A percentile compares a stretch with the other conserved stretches of the same genome.
These are phyloP conservation scores for Rugosomyces carneus DNA, from an alignment of 1,284 basidiomycete genomes.

Conservation along the genomic window DNA sequence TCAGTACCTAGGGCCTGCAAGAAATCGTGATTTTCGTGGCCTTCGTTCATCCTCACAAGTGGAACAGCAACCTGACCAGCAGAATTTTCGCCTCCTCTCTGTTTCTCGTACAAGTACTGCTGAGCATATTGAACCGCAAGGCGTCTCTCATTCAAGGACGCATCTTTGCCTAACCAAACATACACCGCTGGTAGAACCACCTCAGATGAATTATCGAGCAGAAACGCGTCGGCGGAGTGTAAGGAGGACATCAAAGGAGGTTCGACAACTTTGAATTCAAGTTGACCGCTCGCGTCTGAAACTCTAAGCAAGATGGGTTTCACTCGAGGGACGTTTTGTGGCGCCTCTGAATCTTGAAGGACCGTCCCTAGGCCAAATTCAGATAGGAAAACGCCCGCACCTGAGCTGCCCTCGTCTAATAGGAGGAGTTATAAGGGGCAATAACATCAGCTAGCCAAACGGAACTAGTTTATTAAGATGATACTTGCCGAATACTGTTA, in stretches of 20 bases:
- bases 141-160: conserved; percentile 42
- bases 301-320: conserved; percentile 22
- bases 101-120: conserved; percentile 39
- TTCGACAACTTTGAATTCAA: conserved; percentile 32
- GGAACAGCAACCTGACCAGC: conserved; percentile 26
- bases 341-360: neutral
- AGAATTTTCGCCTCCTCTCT: conserved; percentile 17
- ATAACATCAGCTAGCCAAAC: neutral
- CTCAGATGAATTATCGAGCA: conserved; percentile 27
- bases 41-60: conserved; percentile 47
- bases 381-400: conserved; percentile 40
- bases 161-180: conserved; percentile 50
- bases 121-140: conserved; percentile 51
- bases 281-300: conserved; percentile 38
- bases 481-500: conserved; percentile 48
- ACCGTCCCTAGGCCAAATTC: conserved; percentile 32
- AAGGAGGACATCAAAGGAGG: conserved; percentile 29
- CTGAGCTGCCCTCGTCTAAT: conserved; percentile 45
- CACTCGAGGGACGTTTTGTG: neutral
- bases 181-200: conserved; percentile 38
- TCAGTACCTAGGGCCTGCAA: conserved; percentile 19
- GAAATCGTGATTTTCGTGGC: conserved; percentile 41
- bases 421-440: neutral
- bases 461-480: neutral
- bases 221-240: conserved; percentile 32